Conservation (phyloP, 805 yeast species). For the Grigorovia jiainica region DNA sequence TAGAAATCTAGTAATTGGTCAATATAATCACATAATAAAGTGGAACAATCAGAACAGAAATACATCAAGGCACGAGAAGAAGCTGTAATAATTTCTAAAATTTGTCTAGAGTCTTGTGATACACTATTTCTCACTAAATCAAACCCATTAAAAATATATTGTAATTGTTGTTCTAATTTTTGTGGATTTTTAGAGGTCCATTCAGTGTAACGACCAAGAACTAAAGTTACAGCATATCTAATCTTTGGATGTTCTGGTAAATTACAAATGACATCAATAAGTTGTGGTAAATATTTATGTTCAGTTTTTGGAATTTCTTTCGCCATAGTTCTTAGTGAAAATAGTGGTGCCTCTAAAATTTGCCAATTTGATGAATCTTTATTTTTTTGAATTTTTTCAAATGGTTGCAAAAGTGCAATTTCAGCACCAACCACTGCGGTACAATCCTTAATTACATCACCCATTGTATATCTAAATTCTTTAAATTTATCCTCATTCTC, state of each 20-base stretch:
- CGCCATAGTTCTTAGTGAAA: slow-evolving; percentile 89
- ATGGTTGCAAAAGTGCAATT: slow-evolving; percentile 62
- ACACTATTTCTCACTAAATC: slow-evolving; percentile 17
- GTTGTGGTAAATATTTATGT: slow-evolving; percentile 57
- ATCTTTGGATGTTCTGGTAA: slow-evolving; percentile 81
- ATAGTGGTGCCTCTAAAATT: slow-evolving; percentile 78
- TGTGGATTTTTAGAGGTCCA: slow-evolving; percentile 89
- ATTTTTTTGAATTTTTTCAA: slow-evolving; percentile 41
- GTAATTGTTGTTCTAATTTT: slow-evolving; percentile 69
- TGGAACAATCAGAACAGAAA: slow-evolving; percentile 85
- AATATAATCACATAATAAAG: slow-evolving; percentile 51
- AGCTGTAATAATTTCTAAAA: slow-evolving; percentile 53
- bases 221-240: slow-evolving; percentile 86
- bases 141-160: slow-evolving; percentile 75
- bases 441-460: slow-evolving; percentile 94
- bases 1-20: slow-evolving; percentile 73
- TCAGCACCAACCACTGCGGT: slow-evolving; percentile 81
- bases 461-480: slow-evolving; percentile 92
- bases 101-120: slow-evolving; percentile 15
- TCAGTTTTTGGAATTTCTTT: slow-evolving; percentile 69
- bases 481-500: slow-evolving; percentile 89
- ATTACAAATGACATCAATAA: slow-evolving; percentile 43
- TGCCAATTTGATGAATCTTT: slow-evolving; percentile 55
- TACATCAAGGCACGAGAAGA: slow-evolving; percentile 91
- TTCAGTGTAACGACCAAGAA: slow-evolving; percentile 90